Base-by-base conservation (phyloP, 371 early-diverging fungal species). In the Entomophthora muscae region DNA sequence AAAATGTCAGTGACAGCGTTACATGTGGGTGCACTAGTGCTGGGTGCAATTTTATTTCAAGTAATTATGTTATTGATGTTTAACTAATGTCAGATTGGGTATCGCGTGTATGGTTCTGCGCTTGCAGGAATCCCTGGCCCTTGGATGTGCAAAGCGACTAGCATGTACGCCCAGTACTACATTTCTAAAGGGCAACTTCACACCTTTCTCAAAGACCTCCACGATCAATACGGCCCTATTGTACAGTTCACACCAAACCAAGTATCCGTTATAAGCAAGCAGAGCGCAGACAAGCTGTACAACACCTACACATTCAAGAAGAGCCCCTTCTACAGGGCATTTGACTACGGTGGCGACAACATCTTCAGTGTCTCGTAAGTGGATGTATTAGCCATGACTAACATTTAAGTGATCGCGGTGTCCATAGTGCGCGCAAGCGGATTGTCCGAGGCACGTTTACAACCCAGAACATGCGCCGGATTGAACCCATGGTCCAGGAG, bases 191-290 rank as follows among this genome's bases (percentile, higher is more conserved):
- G 56, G 12, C 3, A 12, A 22, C 28, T 12, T 26, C 56, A 55
- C n/a, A 55, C 56, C 28, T 55, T 55, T 26, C 28, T 55, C 12
- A 55, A 55, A n/a, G 22, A 55, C 12, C 56, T 55, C n/a, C 56
- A 55, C 24, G 56, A 55, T n/a, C 56, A 55, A 26, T 55, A 55
- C n/a, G 56, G 56, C 56, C 56, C 56, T 13, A 27, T 55, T 26
- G 56, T 55, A 55, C 56, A 55, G 24, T 55, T 55, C 28, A 27
- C 56, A 3, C 56, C 56, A 24, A 1, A 55, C 56, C 56, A 27
- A n/a, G 56, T 55, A 24, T 24, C 28, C 24, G 28, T 55, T n/a
- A 55, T 24, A 7, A 55, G 12, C 56, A 55, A 55, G 28, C 22
- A 55, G 12, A 24, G 24, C 12, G 22, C 26, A 26, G 28, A 22